A percentile compares a stretch with the other conserved stretches of the same genome.
Conservation (phyloP, 1,284 basidiomycete genomes). For the Ganoderma sinense region DNA sequence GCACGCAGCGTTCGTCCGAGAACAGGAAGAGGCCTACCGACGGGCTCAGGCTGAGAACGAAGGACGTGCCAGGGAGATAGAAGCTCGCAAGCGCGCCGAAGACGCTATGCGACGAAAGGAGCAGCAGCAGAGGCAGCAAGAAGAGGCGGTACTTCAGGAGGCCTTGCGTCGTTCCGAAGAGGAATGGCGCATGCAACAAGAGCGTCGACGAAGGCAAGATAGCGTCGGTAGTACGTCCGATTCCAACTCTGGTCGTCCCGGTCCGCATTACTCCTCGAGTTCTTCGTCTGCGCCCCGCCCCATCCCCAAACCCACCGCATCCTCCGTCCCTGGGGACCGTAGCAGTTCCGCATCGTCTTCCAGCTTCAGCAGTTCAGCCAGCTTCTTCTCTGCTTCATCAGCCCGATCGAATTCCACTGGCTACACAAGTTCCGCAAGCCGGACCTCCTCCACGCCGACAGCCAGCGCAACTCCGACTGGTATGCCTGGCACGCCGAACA, state of each 20-base stretch:
- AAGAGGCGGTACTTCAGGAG: conserved; percentile 18
- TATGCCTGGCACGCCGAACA: conserved; percentile 25
- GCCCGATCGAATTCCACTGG: conserved; percentile 33
- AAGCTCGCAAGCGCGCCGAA: conserved; percentile 25
- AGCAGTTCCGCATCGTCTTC: conserved; percentile 42
- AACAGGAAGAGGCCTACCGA: conserved; percentile 29
- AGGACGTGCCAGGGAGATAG: conserved; percentile 18
- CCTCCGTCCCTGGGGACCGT: conserved; percentile 36
- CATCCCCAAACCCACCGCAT: conserved; percentile 32
- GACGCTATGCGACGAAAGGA: conserved; percentile 22
- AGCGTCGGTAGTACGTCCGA: conserved; percentile 37
- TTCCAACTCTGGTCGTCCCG: conserved; percentile 16
- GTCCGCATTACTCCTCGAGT: conserved; percentile 22
- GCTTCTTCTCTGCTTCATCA: conserved; percentile 31
- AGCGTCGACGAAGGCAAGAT: conserved; percentile 34
- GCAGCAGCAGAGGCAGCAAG: conserved; percentile 14
- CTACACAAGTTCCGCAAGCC: conserved; percentile 36
- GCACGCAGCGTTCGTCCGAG: conserved; percentile 12
- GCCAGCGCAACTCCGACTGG: conserved; percentile 30
- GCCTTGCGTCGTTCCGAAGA: conserved; percentile 26
- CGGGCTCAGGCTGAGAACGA: conserved; percentile 20
- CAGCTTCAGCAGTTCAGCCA: conserved; percentile 31
- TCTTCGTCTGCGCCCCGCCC: conserved; percentile 30
- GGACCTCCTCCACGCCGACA: conserved; percentile 35
- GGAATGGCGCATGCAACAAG: conserved; percentile 21